Evolutionary conservation across 2,329 filamentous ascomycete species (phyloP).

Genomic region (Sporothrix brunneoviolacea): DNA sequence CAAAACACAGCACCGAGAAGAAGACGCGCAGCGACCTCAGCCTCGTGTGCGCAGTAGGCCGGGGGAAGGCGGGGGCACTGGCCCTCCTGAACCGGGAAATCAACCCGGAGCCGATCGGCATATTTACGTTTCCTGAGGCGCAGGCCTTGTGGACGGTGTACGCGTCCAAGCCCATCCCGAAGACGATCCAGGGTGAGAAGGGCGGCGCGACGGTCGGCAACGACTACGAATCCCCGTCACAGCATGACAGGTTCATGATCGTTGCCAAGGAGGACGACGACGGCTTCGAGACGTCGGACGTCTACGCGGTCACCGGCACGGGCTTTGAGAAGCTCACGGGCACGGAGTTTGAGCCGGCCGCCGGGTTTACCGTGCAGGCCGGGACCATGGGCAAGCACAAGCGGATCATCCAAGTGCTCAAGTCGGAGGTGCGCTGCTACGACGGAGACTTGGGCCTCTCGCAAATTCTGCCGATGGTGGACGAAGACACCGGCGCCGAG

Average conservation of each 20-base stretch:
- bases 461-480: constrained; percentile 87
- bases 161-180: constrained; percentile 60
- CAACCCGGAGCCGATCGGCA: constrained; percentile 62
- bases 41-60: constrained; percentile 55
- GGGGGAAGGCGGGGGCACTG: constrained; percentile 60
- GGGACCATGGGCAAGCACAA: constrained; percentile 74
- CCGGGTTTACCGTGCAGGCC: constrained; percentile 79
- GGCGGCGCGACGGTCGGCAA: constrained; percentile 42
- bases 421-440: constrained; percentile 82
- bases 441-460: constrained; percentile 82
- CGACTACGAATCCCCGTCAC: constrained; percentile 53
- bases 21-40: constrained; percentile 52
- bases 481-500: constrained; percentile 80
- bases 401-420: constrained; percentile 80
- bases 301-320: constrained; percentile 67
- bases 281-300: constrained; percentile 68
- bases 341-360: constrained; percentile 86
- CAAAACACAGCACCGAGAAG: constrained; percentile 32
- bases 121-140: constrained; percentile 66
- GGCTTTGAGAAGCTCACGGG: constrained; percentile 69
- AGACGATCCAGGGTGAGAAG: constrained; percentile 47
- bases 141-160: constrained; percentile 76
- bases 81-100: constrained; percentile 73
- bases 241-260: constrained; percentile 76
- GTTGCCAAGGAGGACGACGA: constrained; percentile 65